Conservation (phyloP, 495 filamentous ascomycete genomes). For the Xylaria scruposa region DNA sequence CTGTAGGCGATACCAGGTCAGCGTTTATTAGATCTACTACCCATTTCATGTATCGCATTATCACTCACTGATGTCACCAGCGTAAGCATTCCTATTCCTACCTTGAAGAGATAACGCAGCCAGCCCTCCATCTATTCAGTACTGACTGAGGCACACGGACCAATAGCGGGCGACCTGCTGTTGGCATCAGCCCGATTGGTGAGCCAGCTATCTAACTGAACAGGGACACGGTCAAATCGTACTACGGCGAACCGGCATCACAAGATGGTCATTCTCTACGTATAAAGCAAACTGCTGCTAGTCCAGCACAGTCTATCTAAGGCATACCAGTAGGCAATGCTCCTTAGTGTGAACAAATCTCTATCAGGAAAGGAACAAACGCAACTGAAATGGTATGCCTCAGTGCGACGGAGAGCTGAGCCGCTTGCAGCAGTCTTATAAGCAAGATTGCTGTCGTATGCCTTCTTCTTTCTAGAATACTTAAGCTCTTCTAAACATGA, state of each 20-base stretch:
- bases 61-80: not conserved
- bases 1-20: not conserved
- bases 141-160: not conserved
- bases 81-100: conserved; percentile 2
- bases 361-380: too few species aligned
- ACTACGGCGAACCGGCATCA: not conserved
- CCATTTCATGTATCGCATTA: not conserved
- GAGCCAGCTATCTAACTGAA: not conserved
- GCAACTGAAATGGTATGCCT: too few species aligned
- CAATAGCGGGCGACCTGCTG: conserved; percentile 4
- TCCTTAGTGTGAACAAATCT: too few species aligned
- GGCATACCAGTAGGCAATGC: too few species aligned
- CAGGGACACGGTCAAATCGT: not conserved
- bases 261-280: too few species aligned
- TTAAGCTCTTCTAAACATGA: too few species aligned
- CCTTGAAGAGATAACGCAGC: conserved; percentile 11
- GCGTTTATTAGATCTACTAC: not conserved
- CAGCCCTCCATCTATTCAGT: not conserved
- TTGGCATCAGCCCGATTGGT: conserved; percentile 2
- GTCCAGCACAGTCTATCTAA: too few species aligned
- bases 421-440: too few species aligned
- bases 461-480: too few species aligned
- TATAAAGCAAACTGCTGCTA: too few species aligned
- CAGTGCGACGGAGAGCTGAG: too few species aligned
- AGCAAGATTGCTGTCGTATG: too few species aligned